A percentile compares a stretch with the other conserved stretches of the same genome.
These are phyloP conservation scores for Acanthamoeba healyi DNA, from an alignment of 208 protist genomes.

Conservation along the genomic window DNA sequence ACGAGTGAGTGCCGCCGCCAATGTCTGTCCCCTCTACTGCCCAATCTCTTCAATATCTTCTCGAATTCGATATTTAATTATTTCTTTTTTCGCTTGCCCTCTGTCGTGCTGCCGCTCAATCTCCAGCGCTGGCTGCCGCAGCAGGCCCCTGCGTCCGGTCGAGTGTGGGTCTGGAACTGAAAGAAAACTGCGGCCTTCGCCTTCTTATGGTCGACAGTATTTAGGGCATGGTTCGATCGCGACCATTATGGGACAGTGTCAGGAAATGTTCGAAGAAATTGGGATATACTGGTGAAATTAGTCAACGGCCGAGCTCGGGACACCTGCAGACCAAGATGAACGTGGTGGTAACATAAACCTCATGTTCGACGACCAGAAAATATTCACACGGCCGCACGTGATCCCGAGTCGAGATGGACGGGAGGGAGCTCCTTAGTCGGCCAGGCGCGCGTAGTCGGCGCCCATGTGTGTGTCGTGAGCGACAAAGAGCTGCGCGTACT, in stretches of 20 bases:
- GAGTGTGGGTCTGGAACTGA: not conserved
- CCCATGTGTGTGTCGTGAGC: slow-evolving; percentile 50
- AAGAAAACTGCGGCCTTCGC: not conserved
- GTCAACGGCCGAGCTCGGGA: too few species aligned
- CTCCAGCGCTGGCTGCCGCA: too few species aligned
- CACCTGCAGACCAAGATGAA: too few species aligned
- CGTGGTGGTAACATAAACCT: too few species aligned
- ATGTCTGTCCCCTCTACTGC: too few species aligned
- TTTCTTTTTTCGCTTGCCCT: not conserved
- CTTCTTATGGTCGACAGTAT: slow-evolving; percentile 7
- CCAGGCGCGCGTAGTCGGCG: slow-evolving; percentile 59
- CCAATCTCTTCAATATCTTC: not conserved
- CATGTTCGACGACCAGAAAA: not conserved
- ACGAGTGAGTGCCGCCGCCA: not conserved
- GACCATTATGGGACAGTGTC: too few species aligned
- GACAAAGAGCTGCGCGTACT: slow-evolving; percentile 53
- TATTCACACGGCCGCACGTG: too few species aligned
- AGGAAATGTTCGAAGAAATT: too few species aligned
- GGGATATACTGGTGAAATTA: not conserved
- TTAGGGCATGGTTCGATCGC: too few species aligned
- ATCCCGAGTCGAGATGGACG: too few species aligned
- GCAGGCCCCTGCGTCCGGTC: slow-evolving; percentile 4
- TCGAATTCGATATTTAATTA: not conserved
- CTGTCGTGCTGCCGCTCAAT: too few species aligned
- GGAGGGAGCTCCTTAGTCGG: not conserved